Evolutionary conservation across 2,329 filamentous ascomycete genomes (phyloP), one percentile per base, ranked within the genome.

Genomic region (Diaporthe sp.): DNA sequence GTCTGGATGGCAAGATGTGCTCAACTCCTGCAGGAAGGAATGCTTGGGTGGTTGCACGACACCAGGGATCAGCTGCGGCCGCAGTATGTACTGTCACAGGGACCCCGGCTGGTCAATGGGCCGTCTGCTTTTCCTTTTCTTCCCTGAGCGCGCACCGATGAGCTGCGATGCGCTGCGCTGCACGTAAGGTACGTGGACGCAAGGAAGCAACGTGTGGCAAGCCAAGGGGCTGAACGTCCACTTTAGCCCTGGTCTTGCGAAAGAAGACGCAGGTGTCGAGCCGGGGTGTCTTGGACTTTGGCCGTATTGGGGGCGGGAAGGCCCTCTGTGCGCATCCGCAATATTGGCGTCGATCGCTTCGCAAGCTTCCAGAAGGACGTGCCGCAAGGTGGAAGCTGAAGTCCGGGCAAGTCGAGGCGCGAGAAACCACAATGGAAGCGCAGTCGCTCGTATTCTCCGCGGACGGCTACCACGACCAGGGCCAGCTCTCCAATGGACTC

Each of bases 361-460:
- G 62, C 60, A 60, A 65, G 73, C 73, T 73, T 77, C 75, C 74
- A 74, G 75, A 77, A 77, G 73, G 65, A 68, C 51, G 46, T 68
- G 57, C 39, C 44, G 67, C 65, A 57, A 25, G 58, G 61, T 62
- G 67, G 75, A 49, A 73, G 73, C 73, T 73, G 73, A 71, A 60
- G 49, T 70, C 65, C 65, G 65, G 65, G 65, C 65, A 70, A 70
- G 34, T 70, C 65, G 55, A 65, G 73, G 49, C 73, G 44, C 58
- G 72, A 55, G 72, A 55, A 34, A 44, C 55, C 80, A 80, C 80
- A 79, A 78, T 78, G 75, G 78, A 79, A 79, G 78, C 77, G 74
- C 78, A 77, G 72, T 78, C 77, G 77, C 81, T 84, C 83, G 83
- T 84, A 84, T 84, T 82, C 76, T 79, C 79, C 79, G 78, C 72